Evolutionary conservation across 139 green algal genomes (phyloP), one percentile per base, ranked within the genome.

Genomic region (Microglena sp.): DNA sequence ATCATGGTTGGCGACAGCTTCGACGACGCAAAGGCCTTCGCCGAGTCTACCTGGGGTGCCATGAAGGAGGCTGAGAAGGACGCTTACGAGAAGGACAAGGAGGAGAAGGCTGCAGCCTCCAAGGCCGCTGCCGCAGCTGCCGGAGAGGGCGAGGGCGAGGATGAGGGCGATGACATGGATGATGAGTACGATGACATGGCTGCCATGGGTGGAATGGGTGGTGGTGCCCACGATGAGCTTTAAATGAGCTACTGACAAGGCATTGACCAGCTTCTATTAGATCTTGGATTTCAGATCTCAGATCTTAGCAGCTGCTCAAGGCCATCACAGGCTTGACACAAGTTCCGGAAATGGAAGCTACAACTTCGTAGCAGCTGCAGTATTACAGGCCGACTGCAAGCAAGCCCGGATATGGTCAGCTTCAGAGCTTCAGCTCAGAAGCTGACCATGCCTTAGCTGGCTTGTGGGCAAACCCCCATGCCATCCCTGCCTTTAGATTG

Each of bases 1-100:
- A 92, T 95, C 69, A 69, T 95, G 0, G 78, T 95, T 18, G 83
- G 83, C 18, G 85, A 95, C 35, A 70, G 82, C 63, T 70, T 83
- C 21, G 80, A 85, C 30, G 78, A 80, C 28, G 89, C 89, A 18
- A 74, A 83, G 70, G 75, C 78, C 55, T 87, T 95, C 55, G 82
- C 75, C 18, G 71, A 92, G 45, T 77, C 90, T 29, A 94, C 87
- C 7, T 95, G 80, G 80, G 83, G 60, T 58, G 80, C 78, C 61
- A 80, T 6, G 60, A 92, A 92, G 76, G 84, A 89, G 18, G 79
- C 50, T 1, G 86, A 93, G 84, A 87, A 89, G 76, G 78, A 45
- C 22, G 67, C 74, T 54, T 73, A 79, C 18, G 83, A 89, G 18
- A 86, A 87, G 69, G 61, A 77, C n/a, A 53, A 64, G 21, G 55